These are phyloP conservation scores for Sisymbrium irio DNA, from an alignment of 345 rosid species.

Conservation along the genomic window DNA sequence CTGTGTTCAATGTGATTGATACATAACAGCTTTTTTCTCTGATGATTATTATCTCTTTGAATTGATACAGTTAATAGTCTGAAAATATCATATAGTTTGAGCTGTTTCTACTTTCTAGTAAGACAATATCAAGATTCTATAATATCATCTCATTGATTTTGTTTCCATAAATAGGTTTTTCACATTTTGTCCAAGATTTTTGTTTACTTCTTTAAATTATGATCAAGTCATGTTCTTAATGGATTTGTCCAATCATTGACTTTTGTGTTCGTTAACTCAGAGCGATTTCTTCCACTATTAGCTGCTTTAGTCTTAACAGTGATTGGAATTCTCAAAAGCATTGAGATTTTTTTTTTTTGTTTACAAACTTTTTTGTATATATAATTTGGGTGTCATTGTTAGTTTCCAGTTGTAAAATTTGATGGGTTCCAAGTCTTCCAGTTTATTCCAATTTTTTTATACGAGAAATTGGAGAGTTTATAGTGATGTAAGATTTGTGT, in stretches of 20 bases:
- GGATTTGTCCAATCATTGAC: not conserved
- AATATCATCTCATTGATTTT: not conserved
- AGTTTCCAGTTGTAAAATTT: not conserved
- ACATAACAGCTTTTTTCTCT: too few relatives aligned
- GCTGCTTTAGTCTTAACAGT: not conserved
- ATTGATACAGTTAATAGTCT: not conserved
- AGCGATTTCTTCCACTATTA: not conserved
- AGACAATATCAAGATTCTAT: not conserved
- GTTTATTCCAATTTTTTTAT: not conserved
- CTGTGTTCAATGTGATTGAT: too few relatives aligned
- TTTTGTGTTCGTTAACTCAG: not conserved
- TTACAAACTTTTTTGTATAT: not conserved
- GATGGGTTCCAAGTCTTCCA: not conserved
- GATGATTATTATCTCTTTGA: too few relatives aligned
- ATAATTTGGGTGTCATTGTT: not conserved
- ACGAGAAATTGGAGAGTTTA: conserved; percentile 1
- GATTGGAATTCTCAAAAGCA: not conserved
- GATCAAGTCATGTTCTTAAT: too few relatives aligned
- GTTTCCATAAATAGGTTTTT: not conserved
- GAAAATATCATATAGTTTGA: not conserved
- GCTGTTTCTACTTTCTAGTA: not conserved
- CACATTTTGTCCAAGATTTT: too few relatives aligned
- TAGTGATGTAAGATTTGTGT: conserved; percentile 15
- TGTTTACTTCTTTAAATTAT: too few relatives aligned
- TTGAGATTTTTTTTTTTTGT: too few relatives aligned